Percentiles rank a stretch among this genome's conserved stretches.
Conservation (phyloP, 306 rosid genomes). For the Castanea crenata region DNA sequence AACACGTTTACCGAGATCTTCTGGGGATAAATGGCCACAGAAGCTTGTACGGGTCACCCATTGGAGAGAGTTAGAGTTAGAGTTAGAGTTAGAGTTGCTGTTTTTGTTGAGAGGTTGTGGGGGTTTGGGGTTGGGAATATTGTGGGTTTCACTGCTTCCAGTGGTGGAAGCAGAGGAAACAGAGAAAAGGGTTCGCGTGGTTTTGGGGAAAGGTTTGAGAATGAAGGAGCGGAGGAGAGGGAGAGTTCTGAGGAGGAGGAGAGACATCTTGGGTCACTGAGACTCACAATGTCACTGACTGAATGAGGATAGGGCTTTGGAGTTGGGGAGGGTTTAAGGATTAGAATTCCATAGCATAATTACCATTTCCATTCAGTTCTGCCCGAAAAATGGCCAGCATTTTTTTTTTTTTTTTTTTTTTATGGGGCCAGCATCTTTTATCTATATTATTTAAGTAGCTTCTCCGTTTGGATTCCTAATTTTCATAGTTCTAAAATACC, state of each 20-base stretch:
- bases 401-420: no score
- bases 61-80: conserved; percentile 35
- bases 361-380: no score
- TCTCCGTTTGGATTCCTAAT: no score
- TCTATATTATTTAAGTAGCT: no score
- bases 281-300: neutral
- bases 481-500: no score
- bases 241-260: conserved; percentile 46
- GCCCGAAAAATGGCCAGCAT: no score
- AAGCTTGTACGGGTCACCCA: conserved; percentile 66
- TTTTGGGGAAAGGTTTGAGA: conserved; percentile 31
- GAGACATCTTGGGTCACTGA: conserved; percentile 37
- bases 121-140: conserved; percentile 15
- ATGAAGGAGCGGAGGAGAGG: conserved; percentile 23
- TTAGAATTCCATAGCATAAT: no score
- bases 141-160: neutral
- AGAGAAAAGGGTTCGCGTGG: conserved; percentile 20
- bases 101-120: conserved; percentile 10
- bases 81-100: conserved; percentile 49
- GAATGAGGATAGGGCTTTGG: neutral
- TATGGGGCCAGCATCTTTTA: no score
- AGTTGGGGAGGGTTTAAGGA: neutral
- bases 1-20: conserved; percentile 66
- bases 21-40: conserved; percentile 58
- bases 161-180: conserved; percentile 35